Percentiles rank a stretch among this genome's conserved stretches.
These are phyloP conservation scores for Leptodontidium sp. DNA, from an alignment of 2,329 filamentous ascomycete genomes.

Conservation along the genomic window DNA sequence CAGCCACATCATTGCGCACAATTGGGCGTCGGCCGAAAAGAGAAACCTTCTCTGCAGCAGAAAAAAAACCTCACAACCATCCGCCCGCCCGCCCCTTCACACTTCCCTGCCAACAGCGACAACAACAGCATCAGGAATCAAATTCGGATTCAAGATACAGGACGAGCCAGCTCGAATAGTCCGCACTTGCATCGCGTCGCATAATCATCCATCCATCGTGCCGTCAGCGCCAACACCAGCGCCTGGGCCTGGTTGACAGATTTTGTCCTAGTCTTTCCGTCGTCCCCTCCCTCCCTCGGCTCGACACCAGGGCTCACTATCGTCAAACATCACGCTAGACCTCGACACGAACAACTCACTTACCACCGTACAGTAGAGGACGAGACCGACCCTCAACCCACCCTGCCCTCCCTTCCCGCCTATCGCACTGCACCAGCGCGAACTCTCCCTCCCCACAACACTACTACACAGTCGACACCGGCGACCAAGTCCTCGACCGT, in stretches of 20 bases:
- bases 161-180: not conserved
- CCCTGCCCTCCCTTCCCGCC: not conserved
- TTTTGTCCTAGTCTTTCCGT: slow-evolving; percentile 21
- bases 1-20: slow-evolving; percentile 19
- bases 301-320: slow-evolving; percentile 11
- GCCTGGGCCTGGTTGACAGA: slow-evolving; percentile 22
- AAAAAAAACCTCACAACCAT: slow-evolving; percentile 18
- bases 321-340: slow-evolving; percentile 30
- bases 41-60: slow-evolving; percentile 26
- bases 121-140: not conserved
- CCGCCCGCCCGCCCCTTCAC: not conserved
- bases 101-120: slow-evolving; percentile 3
- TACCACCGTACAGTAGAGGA: not conserved
- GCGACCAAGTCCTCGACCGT: slow-evolving; percentile 31
- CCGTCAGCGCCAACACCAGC: not conserved
- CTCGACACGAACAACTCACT: slow-evolving; percentile 28
- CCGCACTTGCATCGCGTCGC: slow-evolving; percentile 3
- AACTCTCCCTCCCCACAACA: slow-evolving; percentile 22
- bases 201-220: not conserved
- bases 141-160: not conserved
- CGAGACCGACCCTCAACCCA: not conserved
- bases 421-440: slow-evolving; percentile 14
- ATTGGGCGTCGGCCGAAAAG: slow-evolving; percentile 33
- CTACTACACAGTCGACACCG: slow-evolving; percentile 25
- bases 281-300: slow-evolving; percentile 20